These are phyloP conservation scores for Plasmodium gonderi DNA, from an alignment of 169 alveolate genomes.

Conservation along the genomic window DNA sequence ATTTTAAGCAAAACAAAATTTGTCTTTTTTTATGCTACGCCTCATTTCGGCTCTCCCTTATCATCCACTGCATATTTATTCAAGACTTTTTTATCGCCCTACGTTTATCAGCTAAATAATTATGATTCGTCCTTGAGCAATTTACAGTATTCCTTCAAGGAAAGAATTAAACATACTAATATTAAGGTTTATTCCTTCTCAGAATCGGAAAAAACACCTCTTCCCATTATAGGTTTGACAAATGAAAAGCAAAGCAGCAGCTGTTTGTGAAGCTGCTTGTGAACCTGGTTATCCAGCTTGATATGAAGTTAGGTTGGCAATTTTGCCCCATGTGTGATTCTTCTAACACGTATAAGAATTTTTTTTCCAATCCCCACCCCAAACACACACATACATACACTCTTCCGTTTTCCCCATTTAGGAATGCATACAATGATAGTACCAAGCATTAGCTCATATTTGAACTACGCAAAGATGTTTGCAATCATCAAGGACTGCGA, in stretches of 20 bases:
- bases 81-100: constrained; percentile 49
- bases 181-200: constrained; percentile 47
- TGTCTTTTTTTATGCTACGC: constrained; percentile 64
- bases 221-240: constrained; percentile 54
- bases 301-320: too few relatives aligned
- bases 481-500: constrained; percentile 39
- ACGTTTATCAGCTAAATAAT: constrained; percentile 45
- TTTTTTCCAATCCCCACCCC: not conserved
- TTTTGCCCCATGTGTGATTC: not conserved
- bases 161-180: constrained; percentile 23
- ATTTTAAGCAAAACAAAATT: constrained; percentile 49
- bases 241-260: not conserved
- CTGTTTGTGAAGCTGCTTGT: too few relatives aligned
- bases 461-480: constrained; percentile 46
- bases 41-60: constrained; percentile 69
- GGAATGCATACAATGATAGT: constrained; percentile 65
- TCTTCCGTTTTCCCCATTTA: not conserved
- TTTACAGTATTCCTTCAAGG: constrained; percentile 26
- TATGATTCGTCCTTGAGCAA: constrained; percentile 25
- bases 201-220: constrained; percentile 62
- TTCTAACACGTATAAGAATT: not conserved
- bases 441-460: constrained; percentile 15
- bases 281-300: too few relatives aligned
- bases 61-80: constrained; percentile 28
- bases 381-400: not conserved